Base-by-base conservation (phyloP, 192 early-diverging fungal species). In the Backusella tarrabulga region DNA sequence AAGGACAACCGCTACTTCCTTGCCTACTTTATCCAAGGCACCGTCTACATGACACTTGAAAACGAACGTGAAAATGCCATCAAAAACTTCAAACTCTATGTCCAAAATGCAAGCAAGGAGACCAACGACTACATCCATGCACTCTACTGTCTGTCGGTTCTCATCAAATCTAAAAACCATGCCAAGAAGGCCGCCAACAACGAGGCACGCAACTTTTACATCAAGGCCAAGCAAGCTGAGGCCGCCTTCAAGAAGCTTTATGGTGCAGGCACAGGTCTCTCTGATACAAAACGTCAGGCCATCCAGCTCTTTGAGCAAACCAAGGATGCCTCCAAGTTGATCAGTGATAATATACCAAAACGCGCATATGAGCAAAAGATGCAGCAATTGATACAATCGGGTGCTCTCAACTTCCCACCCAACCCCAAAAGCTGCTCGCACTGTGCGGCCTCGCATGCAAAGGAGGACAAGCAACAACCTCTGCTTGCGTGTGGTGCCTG, bases 401-500 rank as follows among this genome's bases (percentile, higher is more conserved):
- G 78, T 80, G 73, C 79, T 68, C 84, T 81, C 63, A 77, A 73
- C 68, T 85, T 83, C 76, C 80, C 72, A 73, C 80, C 85, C 21
- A 86, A 75, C 44, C 76, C 86, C 23, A 80, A 81, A 6, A 76
- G 81, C 8, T 88, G 87, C 68, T 84, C 87, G 21, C 77, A 87
- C 68, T 88, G 87, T 66, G 85, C 84, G 60, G 68, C 77, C 67
- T 21, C 79, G 34, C 68, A 80, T 68, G 36, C 75, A 29, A 75
- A 85, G 76, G 78, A 72, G 73, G 52, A 82, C 60, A 75, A 79
- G 17, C 81, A 79, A 21, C 84, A 84, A 63, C 76, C 87, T 19
- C 74, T 90, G 44, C 71, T 90, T 66, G 78, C 80, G 74, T 90
- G 89, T 77, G 81, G 82, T 72, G 86, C 79, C 34, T 90, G 89